Conservation (phyloP, 352 stramenopile species). For the Thraustochytrium striatum region DNA sequence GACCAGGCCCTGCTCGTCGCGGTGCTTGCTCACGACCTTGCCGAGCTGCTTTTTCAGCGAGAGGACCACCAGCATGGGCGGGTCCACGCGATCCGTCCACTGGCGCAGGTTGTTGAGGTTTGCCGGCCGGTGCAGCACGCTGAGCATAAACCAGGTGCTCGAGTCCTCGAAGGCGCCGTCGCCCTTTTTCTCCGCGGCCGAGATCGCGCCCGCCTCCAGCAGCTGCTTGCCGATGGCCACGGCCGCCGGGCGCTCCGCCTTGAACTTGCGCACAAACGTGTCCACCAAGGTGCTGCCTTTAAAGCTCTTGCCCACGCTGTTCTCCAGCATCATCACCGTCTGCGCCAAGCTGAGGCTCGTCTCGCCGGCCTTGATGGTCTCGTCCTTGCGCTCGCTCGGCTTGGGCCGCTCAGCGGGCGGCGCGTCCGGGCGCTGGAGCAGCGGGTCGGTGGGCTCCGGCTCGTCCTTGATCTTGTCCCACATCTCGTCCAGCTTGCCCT, state of each 20-base stretch:
- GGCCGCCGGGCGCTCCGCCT: conserved; percentile 24
- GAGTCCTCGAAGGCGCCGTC: conserved; percentile 52
- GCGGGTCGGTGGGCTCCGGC: neutral
- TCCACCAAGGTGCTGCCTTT: conserved; percentile 49
- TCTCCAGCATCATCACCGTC: neutral
- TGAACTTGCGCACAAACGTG: conserved; percentile 48
- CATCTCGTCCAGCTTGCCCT: neutral
- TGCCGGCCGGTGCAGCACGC: too few relatives aligned
- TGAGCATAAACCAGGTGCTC: conserved; percentile 49
- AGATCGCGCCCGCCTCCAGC: conserved; percentile 43
- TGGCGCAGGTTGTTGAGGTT: conserved; percentile 57
- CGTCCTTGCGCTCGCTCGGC: neutral
- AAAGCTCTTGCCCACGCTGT: neutral
- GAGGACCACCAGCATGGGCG: conserved; percentile 50
- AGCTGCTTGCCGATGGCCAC: conserved; percentile 51
- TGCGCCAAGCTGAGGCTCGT: neutral
- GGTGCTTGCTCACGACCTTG: conserved; percentile 65
- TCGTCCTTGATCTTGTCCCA: neutral
- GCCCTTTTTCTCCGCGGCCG: conserved; percentile 18
- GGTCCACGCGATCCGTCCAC: conserved; percentile 56
- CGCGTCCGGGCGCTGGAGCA: conserved; percentile 7
- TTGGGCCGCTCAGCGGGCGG: neutral
- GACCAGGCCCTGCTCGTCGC: conserved; percentile 44
- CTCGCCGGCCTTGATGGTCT: conserved; percentile 15
- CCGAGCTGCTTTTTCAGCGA: conserved; percentile 47